Percentiles rank a stretch among this genome's conserved stretches.
Conservation (phyloP, 352 stramenopile genomes). For the Phytophthora pseudosyringae region DNA sequence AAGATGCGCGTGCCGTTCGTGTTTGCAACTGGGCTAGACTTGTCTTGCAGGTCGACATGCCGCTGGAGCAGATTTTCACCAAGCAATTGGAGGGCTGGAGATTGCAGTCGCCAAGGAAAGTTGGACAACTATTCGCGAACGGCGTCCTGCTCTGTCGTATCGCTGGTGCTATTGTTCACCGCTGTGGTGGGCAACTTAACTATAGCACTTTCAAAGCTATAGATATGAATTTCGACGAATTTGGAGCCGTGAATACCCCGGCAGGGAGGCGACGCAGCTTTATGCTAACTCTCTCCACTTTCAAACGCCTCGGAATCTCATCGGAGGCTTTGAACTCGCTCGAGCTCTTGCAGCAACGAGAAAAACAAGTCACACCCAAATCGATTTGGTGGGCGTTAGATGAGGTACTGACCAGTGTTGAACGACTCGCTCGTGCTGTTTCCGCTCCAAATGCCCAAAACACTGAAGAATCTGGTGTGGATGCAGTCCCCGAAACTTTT, state of each 20-base stretch:
- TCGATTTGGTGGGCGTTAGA: conserved; percentile 26
- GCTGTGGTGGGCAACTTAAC: conserved; percentile 10
- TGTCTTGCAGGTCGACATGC: conserved; percentile 21
- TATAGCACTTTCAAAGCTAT: background rate
- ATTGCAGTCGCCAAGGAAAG: conserved; percentile 6
- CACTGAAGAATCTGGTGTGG: too few species aligned
- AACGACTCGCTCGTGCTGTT: conserved; percentile 2
- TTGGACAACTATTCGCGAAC: conserved; percentile 32
- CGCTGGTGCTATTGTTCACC: conserved; percentile 26
- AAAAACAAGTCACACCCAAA: conserved; percentile 7
- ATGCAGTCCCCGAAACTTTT: background rate
- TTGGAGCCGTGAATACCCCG: conserved; percentile 2
- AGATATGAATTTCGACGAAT: background rate
- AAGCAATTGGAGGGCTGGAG: conserved; percentile 8
- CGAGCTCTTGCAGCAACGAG: conserved; percentile 12
- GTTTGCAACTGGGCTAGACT: conserved; percentile 26
- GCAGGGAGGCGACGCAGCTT: conserved; percentile 27
- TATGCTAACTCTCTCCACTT: conserved; percentile 12
- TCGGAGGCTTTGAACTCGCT: conserved; percentile 10
- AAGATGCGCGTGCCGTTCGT: conserved; percentile 7
- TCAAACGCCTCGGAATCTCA: conserved; percentile 25
- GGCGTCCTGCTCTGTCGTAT: conserved; percentile 51
- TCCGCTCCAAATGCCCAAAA: background rate
- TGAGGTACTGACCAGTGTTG: conserved; percentile 12
- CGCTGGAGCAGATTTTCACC: conserved; percentile 25